Conservation (phyloP, 2,329 filamentous ascomycete species). For the Claviceps citrina region DNA sequence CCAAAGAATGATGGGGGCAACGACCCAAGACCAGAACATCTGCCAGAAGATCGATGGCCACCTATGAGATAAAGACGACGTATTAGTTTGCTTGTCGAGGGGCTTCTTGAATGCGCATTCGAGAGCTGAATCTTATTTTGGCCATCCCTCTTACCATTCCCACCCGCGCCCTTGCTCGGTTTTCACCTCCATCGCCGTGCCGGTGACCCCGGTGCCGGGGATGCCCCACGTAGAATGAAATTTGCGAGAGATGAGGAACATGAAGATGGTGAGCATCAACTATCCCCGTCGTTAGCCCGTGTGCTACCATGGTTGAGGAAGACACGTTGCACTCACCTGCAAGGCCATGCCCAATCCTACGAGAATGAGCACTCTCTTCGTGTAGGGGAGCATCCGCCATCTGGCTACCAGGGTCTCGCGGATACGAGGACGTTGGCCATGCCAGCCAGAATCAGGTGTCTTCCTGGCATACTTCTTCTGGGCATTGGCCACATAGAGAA, state of each 20-base stretch:
- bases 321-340: slow-evolving; percentile 29
- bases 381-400: slow-evolving; percentile 28
- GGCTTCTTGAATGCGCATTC: too few relatives aligned
- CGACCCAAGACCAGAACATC: slow-evolving; percentile 45
- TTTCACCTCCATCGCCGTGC: slow-evolving; percentile 35
- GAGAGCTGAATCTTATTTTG: neutral
- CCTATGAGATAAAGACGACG: slow-evolving; percentile 18
- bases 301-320: neutral
- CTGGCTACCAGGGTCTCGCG: slow-evolving; percentile 18
- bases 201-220: slow-evolving; percentile 43
- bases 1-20: slow-evolving; percentile 47
- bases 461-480: slow-evolving; percentile 29
- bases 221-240: slow-evolving; percentile 48
- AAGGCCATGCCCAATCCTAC: slow-evolving; percentile 38
- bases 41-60: slow-evolving; percentile 51
- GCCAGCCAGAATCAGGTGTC: slow-evolving; percentile 3
- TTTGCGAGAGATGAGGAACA: slow-evolving; percentile 49
- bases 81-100: neutral
- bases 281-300: slow-evolving; percentile 14
- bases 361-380: slow-evolving; percentile 31
- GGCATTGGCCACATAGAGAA: slow-evolving; percentile 40
- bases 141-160: slow-evolving; percentile 43
- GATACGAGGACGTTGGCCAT: slow-evolving; percentile 6
- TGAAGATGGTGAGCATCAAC: slow-evolving; percentile 41
- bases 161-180: slow-evolving; percentile 36